phyloP scores from a whole-genome alignment of 2,329 filamentous ascomycete genomes.

The Fusarium sp. region DNA sequence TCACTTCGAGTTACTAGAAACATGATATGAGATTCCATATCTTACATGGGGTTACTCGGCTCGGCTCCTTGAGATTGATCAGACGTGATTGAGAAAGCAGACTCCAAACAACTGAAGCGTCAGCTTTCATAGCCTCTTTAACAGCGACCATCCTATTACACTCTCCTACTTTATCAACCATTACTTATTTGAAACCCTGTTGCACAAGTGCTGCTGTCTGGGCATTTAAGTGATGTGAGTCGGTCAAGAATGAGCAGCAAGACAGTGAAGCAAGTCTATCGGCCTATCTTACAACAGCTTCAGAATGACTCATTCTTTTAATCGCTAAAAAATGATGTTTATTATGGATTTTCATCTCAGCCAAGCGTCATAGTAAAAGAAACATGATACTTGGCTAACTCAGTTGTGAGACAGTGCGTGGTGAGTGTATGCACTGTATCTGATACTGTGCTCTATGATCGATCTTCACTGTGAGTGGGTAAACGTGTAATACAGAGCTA shows the following conservation, averaged over 20 bases:
- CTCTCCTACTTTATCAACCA: fast-evolving
- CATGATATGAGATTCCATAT: neutral
- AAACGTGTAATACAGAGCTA: neutral
- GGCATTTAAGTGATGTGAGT: too few species aligned
- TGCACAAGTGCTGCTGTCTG: neutral
- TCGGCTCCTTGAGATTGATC: neutral
- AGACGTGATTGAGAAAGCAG: neutral
- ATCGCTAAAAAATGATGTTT: too few species aligned
- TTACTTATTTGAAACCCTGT: too few species aligned
- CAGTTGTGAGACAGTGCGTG: fast-evolving
- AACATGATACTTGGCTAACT: too few species aligned
- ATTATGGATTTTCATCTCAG: neutral
- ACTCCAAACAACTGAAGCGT: neutral
- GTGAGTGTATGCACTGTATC: fast-evolving
- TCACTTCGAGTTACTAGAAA: fast-evolving
- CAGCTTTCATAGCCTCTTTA: fast-evolving
- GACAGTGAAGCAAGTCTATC: neutral
- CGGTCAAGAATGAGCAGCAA: fast-evolving
- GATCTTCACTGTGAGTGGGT: fast-evolving
- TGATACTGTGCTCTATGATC: neutral
- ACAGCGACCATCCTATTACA: fast-evolving
- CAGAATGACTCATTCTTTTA: too few species aligned
- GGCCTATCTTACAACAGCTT: neutral
- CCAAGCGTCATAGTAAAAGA: neutral
- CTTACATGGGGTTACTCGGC: neutral